Evolutionary conservation across 2,329 filamentous ascomycete genomes (phyloP), one percentile per base, ranked within the genome.

Genomic region (Cyphellophora attinorum): DNA sequence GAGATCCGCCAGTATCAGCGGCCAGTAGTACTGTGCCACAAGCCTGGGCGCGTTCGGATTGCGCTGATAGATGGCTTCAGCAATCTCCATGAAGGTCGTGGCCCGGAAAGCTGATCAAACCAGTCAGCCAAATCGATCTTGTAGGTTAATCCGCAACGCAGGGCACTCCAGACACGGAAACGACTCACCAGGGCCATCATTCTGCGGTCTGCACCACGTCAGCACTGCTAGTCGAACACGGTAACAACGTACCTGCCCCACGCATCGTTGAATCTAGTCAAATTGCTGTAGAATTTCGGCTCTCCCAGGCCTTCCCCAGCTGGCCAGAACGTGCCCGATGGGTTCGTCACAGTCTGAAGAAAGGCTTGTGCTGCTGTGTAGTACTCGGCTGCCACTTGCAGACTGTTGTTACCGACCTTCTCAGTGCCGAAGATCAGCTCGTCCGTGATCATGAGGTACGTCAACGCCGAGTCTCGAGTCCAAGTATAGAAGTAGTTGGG

Each of bases 391-490:
- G 66, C 58, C 12, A 56, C 60, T 51, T 81, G 75, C 15, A 85
- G 60, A 19, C 60, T 59, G 2, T 63, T 58, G 46, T 80, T 70
- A 29, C 79, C 81, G 27, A 60, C 61, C 4, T 59, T 59, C 2
- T 63, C 58, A 44, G 79, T 69, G 29, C 78, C 81, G 29, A 61
- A 62, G 39, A 75, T 62, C 49, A 85, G 79, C n/a, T 70, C 67
- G 46, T 86, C 82, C 5, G 81, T 65, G 14, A 88, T 60, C 31
- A 67, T 64, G 61, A 84, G 84, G 59, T 81, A 74, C 4, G 76
- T 75, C 19, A 88, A 65, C 14, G 78, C 79, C n/a, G 78, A 70
- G 53, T 89, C 83, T 52, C 82, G 65, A 4, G 77, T 85, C 82
- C 83, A 88, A 2, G 79, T 84, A 53, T 76, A 88, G 52, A 71